phyloP scores from a whole-genome alignment of 306 rosid species.

The Medicago truncatula region DNA sequence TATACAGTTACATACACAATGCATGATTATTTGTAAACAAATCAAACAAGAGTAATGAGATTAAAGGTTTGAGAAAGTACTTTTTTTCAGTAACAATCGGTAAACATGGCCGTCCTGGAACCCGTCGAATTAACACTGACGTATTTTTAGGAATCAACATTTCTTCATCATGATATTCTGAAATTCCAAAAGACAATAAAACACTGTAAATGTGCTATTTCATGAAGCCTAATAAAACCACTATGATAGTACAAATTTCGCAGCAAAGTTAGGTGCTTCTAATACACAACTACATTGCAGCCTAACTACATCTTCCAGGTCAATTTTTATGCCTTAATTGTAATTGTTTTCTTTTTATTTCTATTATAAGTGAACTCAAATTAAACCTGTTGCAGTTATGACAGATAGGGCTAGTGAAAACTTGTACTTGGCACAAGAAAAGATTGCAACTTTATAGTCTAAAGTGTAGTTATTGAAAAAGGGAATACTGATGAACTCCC shows the following conservation, averaged over 20 bases:
- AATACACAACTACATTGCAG: slow-evolving; percentile 43
- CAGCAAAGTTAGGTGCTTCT: slow-evolving; percentile 38
- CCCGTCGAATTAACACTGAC: slow-evolving; percentile 96
- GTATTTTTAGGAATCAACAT: slow-evolving; percentile 99
- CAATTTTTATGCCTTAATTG: slow-evolving; percentile 12
- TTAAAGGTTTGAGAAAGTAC: slow-evolving; percentile 81
- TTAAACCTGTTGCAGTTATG: slow-evolving; percentile 22
- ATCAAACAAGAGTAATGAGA: slow-evolving; percentile 45
- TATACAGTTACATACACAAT: slow-evolving; percentile 19
- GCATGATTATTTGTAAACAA: slow-evolving; percentile 42
- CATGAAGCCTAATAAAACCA: slow-evolving; percentile 41
- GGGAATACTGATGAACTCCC: background rate
- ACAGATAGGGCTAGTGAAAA: slow-evolving; percentile 2
- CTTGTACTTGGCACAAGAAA: slow-evolving; percentile 39
- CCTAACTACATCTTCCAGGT: slow-evolving; percentile 23
- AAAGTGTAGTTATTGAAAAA: background rate
- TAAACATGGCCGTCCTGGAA: slow-evolving; percentile 96
- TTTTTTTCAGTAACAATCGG: slow-evolving; percentile 89
- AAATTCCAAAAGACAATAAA: slow-evolving; percentile 84
- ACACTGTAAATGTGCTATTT: slow-evolving; percentile 46
- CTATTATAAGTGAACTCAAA: background rate
- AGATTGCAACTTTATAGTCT: slow-evolving; percentile 18
- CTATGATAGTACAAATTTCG: slow-evolving; percentile 31
- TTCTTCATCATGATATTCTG: slow-evolving; percentile 98
- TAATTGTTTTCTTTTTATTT: background rate